phyloP scores from a whole-genome alignment of 139 green algal species.

The Chlorella ohadii region DNA sequence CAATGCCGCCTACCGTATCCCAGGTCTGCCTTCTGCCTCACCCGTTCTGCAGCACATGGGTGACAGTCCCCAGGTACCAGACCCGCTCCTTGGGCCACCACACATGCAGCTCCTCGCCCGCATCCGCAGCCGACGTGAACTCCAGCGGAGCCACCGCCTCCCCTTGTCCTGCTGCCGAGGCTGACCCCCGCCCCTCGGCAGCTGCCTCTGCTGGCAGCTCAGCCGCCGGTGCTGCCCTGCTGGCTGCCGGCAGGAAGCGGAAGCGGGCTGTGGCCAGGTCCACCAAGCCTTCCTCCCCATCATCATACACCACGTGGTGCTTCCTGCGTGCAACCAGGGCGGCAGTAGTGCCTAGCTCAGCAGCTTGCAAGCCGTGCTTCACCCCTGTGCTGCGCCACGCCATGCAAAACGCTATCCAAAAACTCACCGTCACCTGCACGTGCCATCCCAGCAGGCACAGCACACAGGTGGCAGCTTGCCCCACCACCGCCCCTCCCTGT shows the following conservation, averaged over 20 bases:
- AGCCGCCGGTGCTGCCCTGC: too few relatives aligned
- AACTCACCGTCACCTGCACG: too few relatives aligned
- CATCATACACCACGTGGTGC: constrained; percentile 18
- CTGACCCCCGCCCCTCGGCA: neutral
- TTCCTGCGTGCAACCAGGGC: neutral
- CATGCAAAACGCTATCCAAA: too few relatives aligned
- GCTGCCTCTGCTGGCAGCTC: neutral
- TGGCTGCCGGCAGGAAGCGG: neutral
- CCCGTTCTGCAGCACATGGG: constrained; percentile 15
- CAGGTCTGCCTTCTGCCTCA: too few relatives aligned
- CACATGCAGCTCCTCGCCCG: constrained; percentile 5
- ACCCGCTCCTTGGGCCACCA: neutral
- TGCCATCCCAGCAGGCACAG: too few relatives aligned
- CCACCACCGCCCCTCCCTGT: too few relatives aligned
- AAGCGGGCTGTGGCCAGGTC: neutral
- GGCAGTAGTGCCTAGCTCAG: neutral
- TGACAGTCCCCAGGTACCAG: neutral
- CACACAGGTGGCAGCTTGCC: too few relatives aligned
- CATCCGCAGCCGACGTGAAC: neutral
- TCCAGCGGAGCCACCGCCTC: neutral
- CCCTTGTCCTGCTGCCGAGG: neutral
- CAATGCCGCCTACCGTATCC: too few relatives aligned
- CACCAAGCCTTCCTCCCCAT: constrained; percentile 5
- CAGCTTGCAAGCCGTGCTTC: neutral
- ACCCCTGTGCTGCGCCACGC: too few relatives aligned